phyloP scores from a whole-genome alignment of 2,329 filamentous ascomycete genomes.

The Cytospora schulzeri region DNA sequence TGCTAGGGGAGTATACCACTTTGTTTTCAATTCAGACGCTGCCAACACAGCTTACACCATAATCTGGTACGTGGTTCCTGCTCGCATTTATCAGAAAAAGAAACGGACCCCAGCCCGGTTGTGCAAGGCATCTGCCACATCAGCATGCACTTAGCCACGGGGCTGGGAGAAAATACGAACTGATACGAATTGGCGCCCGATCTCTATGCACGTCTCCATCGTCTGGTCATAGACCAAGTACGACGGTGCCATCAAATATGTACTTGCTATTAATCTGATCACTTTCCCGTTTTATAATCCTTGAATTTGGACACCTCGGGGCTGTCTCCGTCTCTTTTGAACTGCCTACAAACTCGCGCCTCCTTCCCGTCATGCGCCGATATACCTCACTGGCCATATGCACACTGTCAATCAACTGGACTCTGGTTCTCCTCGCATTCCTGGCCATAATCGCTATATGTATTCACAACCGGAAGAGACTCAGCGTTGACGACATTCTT shows the following conservation, averaged over 20 bases:
- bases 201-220: neutral
- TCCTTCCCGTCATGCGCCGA: neutral
- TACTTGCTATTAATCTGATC: no score
- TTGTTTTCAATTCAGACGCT: neutral
- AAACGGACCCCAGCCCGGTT: neutral
- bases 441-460: neutral
- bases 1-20: neutral
- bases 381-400: conserved; percentile 8
- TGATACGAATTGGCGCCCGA: neutral
- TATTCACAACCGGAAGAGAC: neutral
- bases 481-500: neutral
- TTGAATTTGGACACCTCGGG: no score
- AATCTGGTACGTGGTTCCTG: neutral
- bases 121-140: neutral
- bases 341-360: no score
- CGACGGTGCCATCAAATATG: neutral
- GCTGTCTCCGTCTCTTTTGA: no score
- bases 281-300: no score
- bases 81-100: neutral
- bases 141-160: neutral
- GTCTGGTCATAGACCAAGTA: no score
- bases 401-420: conserved; percentile 18
- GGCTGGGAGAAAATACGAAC: neutral
- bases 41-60: neutral
- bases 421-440: conserved; percentile 13